Percentiles rank a stretch among this genome's conserved stretches.
These are phyloP conservation scores for Cyclostephanos invisitatus DNA, from an alignment of 108 stramenopile genomes.

Conservation along the genomic window DNA sequence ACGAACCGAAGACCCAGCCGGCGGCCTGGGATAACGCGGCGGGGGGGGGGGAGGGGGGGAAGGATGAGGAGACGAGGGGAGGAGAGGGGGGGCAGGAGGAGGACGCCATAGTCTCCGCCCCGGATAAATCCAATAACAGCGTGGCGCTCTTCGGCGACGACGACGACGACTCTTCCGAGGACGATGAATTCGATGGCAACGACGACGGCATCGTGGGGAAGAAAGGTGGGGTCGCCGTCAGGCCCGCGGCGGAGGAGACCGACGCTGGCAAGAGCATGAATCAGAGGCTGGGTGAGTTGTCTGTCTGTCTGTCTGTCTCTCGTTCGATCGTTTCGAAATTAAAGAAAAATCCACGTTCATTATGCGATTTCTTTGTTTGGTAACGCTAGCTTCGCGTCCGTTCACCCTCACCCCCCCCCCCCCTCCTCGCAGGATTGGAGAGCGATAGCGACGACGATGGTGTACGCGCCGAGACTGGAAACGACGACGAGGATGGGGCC, in stretches of 20 bases:
- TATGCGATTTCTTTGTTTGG: too few relatives aligned
- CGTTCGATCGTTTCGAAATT: not conserved
- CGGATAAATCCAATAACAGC: slow-evolving; percentile 1
- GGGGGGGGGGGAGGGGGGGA: slow-evolving; percentile 31
- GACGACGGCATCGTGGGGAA: slow-evolving; percentile 27
- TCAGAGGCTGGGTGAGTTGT: slow-evolving; percentile 30
- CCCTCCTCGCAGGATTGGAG: slow-evolving; percentile 12
- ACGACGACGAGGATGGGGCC: not conserved
- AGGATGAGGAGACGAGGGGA: slow-evolving; percentile 27
- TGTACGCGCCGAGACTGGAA: not conserved
- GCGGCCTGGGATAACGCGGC: not conserved
- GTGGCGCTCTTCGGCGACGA: slow-evolving; percentile 37
- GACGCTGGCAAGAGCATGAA: slow-evolving; percentile 30
- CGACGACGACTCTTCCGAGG: slow-evolving; percentile 45
- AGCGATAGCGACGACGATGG: slow-evolving; percentile 49
- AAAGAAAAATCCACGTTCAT: too few relatives aligned
- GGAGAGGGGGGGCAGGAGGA: slow-evolving; percentile 26
- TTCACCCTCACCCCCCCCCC: too few relatives aligned
- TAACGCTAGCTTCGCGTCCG: too few relatives aligned
- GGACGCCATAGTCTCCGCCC: slow-evolving; percentile 5
- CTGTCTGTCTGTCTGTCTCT: not conserved
- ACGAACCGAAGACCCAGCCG: not conserved
- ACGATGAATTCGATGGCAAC: slow-evolving; percentile 37
- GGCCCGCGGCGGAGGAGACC: not conserved
- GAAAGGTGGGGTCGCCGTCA: not conserved